These are phyloP conservation scores for Pyricularia sp. DNA, from an alignment of 2,329 filamentous ascomycete species.

Conservation along the genomic window DNA sequence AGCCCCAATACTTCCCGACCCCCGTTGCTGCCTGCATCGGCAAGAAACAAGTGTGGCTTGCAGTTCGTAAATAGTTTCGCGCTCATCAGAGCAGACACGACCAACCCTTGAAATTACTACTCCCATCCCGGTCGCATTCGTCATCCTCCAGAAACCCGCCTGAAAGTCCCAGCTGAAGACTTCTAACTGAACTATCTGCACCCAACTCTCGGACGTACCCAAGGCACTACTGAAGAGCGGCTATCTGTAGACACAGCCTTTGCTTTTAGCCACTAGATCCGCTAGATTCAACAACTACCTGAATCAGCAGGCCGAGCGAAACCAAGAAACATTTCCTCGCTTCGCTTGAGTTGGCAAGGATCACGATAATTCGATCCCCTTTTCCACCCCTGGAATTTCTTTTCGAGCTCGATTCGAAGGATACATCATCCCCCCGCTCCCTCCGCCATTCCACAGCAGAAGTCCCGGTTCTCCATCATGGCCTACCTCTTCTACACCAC, in stretches of 20 bases:
- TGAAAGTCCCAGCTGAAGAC: background rate
- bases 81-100: background rate
- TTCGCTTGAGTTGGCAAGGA: background rate
- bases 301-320: background rate
- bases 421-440: slow-evolving; percentile 1
- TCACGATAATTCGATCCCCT: slow-evolving; percentile 1
- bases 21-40: background rate
- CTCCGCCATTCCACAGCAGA: background rate
- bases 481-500: slow-evolving; percentile 72
- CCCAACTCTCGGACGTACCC: background rate
- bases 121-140: slow-evolving; percentile 1
- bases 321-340: background rate
- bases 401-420: slow-evolving; percentile 8
- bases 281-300: background rate
- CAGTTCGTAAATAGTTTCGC: background rate
- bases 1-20: background rate
- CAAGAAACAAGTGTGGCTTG: background rate
- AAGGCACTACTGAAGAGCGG: background rate
- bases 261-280: background rate
- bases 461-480: slow-evolving; percentile 40
- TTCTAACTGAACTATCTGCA: background rate
- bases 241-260: background rate
- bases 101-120: background rate
- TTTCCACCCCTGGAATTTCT: background rate
- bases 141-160: slow-evolving; percentile 2